A percentile compares a stretch with the other conserved stretches of the same genome.
Evolutionary conservation across 2,329 filamentous ascomycete species (phyloP).

Genomic region (Ophiosphaerella narmari): DNA sequence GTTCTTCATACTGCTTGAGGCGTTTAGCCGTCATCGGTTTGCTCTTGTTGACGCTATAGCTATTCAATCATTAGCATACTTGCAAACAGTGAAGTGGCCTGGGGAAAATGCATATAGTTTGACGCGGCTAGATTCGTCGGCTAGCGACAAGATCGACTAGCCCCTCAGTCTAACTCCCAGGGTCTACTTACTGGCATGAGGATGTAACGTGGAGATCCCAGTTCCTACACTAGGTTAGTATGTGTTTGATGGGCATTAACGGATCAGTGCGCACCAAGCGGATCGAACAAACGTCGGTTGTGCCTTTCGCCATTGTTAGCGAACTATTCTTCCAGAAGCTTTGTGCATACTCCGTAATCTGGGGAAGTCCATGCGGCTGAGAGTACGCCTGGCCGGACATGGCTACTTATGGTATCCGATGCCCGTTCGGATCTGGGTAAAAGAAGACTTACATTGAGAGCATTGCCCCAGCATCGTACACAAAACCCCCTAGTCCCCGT

Average conservation of each 20-base stretch:
- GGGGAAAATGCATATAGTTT: slow-evolving; percentile 14
- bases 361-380: background rate
- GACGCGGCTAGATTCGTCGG: slow-evolving; percentile 48
- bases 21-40: slow-evolving; percentile 55
- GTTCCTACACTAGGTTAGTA: slow-evolving; percentile 55
- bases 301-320: slow-evolving; percentile 34
- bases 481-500: slow-evolving; percentile 42
- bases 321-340: slow-evolving; percentile 6
- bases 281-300: slow-evolving; percentile 51
- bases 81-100: background rate
- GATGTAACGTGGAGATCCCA: slow-evolving; percentile 70
- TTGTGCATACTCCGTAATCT: background rate
- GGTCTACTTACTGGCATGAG: slow-evolving; percentile 55
- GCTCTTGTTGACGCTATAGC: slow-evolving; percentile 66
- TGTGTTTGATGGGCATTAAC: slow-evolving; percentile 1
- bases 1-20: slow-evolving; percentile 58
- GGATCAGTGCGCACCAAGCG: slow-evolving; percentile 43
- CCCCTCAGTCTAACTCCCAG: background rate
- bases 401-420: background rate
- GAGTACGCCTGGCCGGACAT: background rate
- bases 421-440: slow-evolving; percentile 13
- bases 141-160: slow-evolving; percentile 11
- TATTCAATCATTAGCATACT: slow-evolving; percentile 31
- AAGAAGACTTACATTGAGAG: slow-evolving; percentile 44
- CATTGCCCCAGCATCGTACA: slow-evolving; percentile 52